These are phyloP conservation scores for Fusarium continuum DNA, from an alignment of 2,329 filamentous ascomycete species.

Conservation along the genomic window DNA sequence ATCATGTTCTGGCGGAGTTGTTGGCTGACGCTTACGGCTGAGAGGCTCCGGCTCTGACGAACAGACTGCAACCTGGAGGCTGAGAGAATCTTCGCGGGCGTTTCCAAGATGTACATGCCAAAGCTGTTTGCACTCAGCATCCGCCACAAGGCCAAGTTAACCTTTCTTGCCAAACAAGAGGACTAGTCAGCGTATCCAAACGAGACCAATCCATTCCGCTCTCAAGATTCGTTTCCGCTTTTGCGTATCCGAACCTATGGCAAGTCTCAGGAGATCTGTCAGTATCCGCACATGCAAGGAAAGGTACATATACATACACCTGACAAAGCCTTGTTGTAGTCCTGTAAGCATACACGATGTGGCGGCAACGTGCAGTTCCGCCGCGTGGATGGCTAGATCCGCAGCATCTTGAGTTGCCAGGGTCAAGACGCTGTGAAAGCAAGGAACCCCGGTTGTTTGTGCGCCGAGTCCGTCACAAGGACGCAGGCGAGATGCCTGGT, in stretches of 20 bases:
- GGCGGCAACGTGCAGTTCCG: slow-evolving; percentile 20
- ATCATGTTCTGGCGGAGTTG: not conserved
- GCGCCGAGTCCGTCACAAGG: slow-evolving; percentile 13
- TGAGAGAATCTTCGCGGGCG: not conserved
- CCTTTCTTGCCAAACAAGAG: not conserved
- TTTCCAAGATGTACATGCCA: not conserved
- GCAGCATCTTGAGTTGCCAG: slow-evolving; percentile 6
- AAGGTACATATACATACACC: too few species aligned
- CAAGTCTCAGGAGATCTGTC: not conserved
- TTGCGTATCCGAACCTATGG: not conserved
- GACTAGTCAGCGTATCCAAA: not conserved
- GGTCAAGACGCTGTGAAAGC: slow-evolving; percentile 2
- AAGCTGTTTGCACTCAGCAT: not conserved
- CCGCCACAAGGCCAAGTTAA: not conserved
- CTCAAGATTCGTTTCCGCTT: not conserved
- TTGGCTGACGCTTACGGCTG: not conserved
- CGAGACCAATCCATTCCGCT: not conserved
- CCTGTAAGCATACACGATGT: not conserved
- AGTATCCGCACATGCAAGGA: not conserved
- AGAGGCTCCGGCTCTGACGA: not conserved
- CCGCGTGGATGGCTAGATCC: slow-evolving; percentile 34
- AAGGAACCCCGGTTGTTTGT: slow-evolving; percentile 15
- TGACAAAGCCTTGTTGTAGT: not conserved
- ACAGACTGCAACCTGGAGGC: not conserved
- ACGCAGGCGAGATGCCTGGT: slow-evolving; percentile 1